Evolutionary conservation across 75 land plant species (phyloP), one percentile per base, ranked within the genome.

Genomic region (Picea glauca): DNA sequence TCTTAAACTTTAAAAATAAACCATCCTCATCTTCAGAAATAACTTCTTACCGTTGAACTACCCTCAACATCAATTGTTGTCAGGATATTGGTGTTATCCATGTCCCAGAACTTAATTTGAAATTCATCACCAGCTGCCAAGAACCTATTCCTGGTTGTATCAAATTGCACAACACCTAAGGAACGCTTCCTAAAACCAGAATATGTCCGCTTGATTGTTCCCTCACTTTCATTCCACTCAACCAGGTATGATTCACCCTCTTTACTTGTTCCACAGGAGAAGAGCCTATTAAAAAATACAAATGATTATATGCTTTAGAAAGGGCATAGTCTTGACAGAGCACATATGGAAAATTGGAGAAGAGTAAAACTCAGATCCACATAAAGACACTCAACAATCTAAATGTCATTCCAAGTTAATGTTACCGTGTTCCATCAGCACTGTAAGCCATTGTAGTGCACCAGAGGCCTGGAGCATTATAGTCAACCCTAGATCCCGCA

Each of bases 371-470:
- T 9, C 12, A 9, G 12, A 9, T 9, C 56, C 11, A 50, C 56
- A 11, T 50, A 4, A 62, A 74, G 58, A 15, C 30, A 62, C 7
- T 59, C 54, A 60, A 66, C 20, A 13, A 46, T 12, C 50, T 40
- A 79, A 13, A n/a, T 17, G 14, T 33, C 0, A n/a, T 67, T n/a
- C 14, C 59, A 7, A 33, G 20, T 14, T 54, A 12, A 56, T 58
- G 68, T 74, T 83, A 91, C 95, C 95, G 85, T 70, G 79, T 85
- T 58, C 95, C 95, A 83, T 93, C 95, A 35, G 93, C 90, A 86
- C 91, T 91, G 63, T 91, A 93, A 50, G 82, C 82, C 95, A 93
- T 93, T 35, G 93, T 93, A 1, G 95, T 89, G 59, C 93, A 87
- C 85, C 91, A 86, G 18, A 76, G 81, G 1, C 95, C 93, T 72